phyloP scores from a whole-genome alignment of 2,329 filamentous ascomycete species.

The Amauroascus niger region DNA sequence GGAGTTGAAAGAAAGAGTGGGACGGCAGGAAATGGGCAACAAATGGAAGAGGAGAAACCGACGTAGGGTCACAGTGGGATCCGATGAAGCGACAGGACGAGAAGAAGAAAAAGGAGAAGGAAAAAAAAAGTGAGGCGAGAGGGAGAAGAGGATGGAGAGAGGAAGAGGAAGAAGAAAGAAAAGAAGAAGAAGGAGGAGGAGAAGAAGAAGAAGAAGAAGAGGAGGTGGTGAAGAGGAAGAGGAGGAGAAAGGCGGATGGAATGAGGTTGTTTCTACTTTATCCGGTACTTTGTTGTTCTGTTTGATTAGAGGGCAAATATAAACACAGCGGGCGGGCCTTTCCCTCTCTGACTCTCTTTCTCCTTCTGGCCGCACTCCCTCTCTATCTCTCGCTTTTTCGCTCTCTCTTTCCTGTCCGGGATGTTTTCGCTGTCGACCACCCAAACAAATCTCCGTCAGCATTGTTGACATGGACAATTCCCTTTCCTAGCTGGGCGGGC shows the following conservation, averaged over 20 bases:
- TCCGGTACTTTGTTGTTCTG: too few relatives aligned
- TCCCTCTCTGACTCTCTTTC: too few relatives aligned
- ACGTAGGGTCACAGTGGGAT: not conserved
- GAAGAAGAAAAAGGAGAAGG: conserved; percentile 5
- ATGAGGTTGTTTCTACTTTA: too few relatives aligned
- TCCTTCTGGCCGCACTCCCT: too few relatives aligned
- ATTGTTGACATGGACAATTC: conserved; percentile 4
- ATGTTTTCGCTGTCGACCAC: not conserved
- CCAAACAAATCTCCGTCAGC: not conserved
- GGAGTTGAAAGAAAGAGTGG: conserved; percentile 3
- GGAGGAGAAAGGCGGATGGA: not conserved
- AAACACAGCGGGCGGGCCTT: too few relatives aligned
- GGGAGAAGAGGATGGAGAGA: not conserved
- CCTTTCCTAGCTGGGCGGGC: not conserved
- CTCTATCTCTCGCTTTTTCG: too few relatives aligned
- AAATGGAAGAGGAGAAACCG: conserved; percentile 8
- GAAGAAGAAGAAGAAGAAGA: conserved; percentile 4
- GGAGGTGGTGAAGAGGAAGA: conserved; percentile 4
- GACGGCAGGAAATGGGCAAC: not conserved
- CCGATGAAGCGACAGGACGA: not conserved
- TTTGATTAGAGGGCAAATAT: too few relatives aligned
- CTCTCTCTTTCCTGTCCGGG: too few relatives aligned
- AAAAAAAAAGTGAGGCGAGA: conserved; percentile 13
- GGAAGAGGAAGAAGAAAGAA: too few relatives aligned
- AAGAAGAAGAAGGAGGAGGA: too few relatives aligned